Base-by-base conservation (phyloP, 2,329 filamentous ascomycete species). In the Aspergillus terreus region DNA sequence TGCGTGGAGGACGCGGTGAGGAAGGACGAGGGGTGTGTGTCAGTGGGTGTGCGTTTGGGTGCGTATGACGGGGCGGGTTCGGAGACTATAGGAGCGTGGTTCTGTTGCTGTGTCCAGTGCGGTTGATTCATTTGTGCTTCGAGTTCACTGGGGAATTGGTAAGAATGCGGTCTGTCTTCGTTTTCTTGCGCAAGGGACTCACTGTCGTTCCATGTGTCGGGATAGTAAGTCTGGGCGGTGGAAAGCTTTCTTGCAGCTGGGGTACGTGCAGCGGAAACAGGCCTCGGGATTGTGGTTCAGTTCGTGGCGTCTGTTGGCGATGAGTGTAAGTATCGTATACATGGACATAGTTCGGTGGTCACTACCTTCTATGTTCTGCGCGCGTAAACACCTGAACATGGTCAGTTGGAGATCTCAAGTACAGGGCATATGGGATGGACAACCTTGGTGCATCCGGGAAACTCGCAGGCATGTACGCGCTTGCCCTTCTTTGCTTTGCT, bases 401-500 rank as follows among this genome's bases (percentile, higher is more conserved):
- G 50, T 52, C 32, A 51, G 25, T 59, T 48, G 52, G 17, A 33
- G 47, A 17, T 27, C 38, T 17, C 30, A 23, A 23, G 23, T 23
- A 23, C 23, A 23, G 23, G 23, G 23, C 23, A 23, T 23, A 23
- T 23, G 23, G 23, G 11, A 14, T 4, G 36, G 60, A 70, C 53
- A 55, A 77, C 75, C 70, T 78, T 78, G 54, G 67, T 68, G 58
- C 76, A 78, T 36, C 75, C 74, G 14, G 73, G 72, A 53, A 66
- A 75, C 51, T 76, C 69, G 58, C 76, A 78, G 7, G 69, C 69
- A 58, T 78, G 76, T 12, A 78, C 76, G 47, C 75, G 72, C 62
- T 78, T 78, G 27, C 76, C 76, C 61, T 78, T 78, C 65, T 77
- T 78, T 11, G 76, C 76, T 60, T 78, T 78, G 65, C 76, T 78